A percentile compares a stretch with the other conserved stretches of the same genome.
phyloP scores from a whole-genome alignment of 768 basidiomycete genomes.

The Mycena vulgaris region DNA sequence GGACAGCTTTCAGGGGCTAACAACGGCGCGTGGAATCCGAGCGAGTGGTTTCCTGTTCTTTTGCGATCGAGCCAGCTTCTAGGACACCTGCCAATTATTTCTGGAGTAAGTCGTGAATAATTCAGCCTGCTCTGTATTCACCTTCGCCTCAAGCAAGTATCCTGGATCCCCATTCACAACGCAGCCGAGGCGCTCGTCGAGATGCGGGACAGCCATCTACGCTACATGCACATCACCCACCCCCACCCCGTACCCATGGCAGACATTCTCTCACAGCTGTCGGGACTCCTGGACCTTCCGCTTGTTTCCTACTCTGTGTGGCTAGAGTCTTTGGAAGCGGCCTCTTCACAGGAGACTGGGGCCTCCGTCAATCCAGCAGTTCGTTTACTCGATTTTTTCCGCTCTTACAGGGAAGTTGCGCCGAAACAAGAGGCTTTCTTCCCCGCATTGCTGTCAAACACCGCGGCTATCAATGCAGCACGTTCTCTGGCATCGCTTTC shows the following conservation, averaged over 20 bases:
- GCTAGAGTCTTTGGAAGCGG: constrained; percentile 45
- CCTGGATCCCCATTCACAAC: constrained; percentile 51
- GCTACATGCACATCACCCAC: constrained; percentile 43
- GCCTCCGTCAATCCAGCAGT: constrained; percentile 9
- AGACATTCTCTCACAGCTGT: constrained; percentile 37
- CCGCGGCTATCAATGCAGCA: not conserved
- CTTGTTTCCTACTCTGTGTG: constrained; percentile 51
- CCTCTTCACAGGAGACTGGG: constrained; percentile 2
- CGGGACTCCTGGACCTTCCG: constrained; percentile 43
- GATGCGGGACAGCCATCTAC: not conserved
- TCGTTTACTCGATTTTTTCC: constrained; percentile 21
- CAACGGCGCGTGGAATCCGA: constrained; percentile 59
- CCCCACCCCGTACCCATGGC: constrained; percentile 45
- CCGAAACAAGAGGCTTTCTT: constrained; percentile 14
- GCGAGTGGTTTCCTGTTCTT: constrained; percentile 62
- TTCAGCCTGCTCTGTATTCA: constrained; percentile 12
- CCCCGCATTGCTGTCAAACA: not conserved
- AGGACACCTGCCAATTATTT: constrained; percentile 49
- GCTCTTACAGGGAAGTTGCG: not conserved
- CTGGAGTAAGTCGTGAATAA: constrained; percentile 43
- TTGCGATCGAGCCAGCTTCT: constrained; percentile 49
- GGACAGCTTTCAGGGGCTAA: constrained; percentile 58
- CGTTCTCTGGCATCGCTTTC: not conserved
- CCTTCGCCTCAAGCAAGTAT: constrained; percentile 29
- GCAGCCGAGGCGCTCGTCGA: constrained; percentile 49